These are phyloP conservation scores for Phoma sp. DNA, from an alignment of 2,329 filamentous ascomycete species.

Conservation along the genomic window DNA sequence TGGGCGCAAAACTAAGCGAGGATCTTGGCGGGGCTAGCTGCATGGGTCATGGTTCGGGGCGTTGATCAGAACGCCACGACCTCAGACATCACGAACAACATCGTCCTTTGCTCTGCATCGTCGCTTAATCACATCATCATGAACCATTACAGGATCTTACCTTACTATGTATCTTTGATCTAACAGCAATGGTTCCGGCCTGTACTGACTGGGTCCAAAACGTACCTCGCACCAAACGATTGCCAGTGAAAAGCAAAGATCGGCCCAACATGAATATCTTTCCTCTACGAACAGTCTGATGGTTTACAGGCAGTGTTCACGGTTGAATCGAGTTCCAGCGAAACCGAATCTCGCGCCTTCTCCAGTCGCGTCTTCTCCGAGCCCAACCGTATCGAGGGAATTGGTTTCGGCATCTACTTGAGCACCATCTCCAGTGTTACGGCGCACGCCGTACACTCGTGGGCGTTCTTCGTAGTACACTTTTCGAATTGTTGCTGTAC, in stretches of 20 bases:
- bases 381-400: background rate
- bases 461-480: constrained; percentile 15
- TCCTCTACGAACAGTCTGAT: background rate
- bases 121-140: background rate
- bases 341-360: background rate
- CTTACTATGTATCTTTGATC: background rate
- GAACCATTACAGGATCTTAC: background rate
- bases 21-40: constrained; percentile 22
- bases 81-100: background rate
- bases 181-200: background rate
- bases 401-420: background rate
- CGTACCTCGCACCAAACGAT: background rate
- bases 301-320: background rate
- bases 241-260: background rate
- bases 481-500: constrained; percentile 21
- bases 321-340: background rate
- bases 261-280: background rate
- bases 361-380: background rate
- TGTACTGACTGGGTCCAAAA: background rate
- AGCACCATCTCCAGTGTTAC: background rate
- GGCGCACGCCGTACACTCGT: constrained; percentile 14
- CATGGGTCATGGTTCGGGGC: constrained; percentile 11
- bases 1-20: constrained; percentile 26
- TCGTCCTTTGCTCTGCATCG: background rate
- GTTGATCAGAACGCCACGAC: background rate